Percentiles rank a stretch among this genome's conserved stretches.
Conservation (phyloP, 768 basidiomycete species). For the Neoboletus brunneissimus region DNA sequence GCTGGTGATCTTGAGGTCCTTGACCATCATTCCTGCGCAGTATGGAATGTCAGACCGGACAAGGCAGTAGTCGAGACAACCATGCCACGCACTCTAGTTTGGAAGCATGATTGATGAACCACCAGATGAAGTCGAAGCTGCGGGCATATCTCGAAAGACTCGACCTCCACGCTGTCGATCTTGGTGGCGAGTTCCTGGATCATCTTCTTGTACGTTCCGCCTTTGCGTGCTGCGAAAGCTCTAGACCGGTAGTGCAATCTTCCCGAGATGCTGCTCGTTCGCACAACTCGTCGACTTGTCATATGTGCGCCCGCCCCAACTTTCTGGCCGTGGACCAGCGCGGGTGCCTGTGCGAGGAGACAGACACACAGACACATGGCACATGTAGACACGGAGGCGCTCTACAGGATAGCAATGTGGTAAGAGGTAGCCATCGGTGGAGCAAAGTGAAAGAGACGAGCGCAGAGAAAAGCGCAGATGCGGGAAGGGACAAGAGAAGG, state of each 20-base stretch:
- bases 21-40: background rate
- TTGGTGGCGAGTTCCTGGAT: conserved; percentile 11
- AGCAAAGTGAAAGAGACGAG: no score
- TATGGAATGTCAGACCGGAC: background rate
- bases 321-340: background rate
- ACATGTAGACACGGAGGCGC: no score
- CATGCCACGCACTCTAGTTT: conserved; percentile 2
- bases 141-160: background rate
- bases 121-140: background rate
- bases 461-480: no score
- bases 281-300: conserved; percentile 6
- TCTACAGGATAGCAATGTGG: no score
- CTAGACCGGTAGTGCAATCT: conserved; percentile 1
- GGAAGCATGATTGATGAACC: background rate
- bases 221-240: conserved; percentile 3
- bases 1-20: background rate
- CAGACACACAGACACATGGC: no score
- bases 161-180: background rate
- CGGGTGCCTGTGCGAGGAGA: background rate
- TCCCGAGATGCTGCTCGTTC: conserved; percentile 8
- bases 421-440: no score
- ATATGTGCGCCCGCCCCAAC: background rate
- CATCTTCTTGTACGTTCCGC: background rate
- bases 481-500: background rate
- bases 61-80: background rate